Conservation (phyloP, 2,329 filamentous ascomycete species). For the Hypoxylon sp. region DNA sequence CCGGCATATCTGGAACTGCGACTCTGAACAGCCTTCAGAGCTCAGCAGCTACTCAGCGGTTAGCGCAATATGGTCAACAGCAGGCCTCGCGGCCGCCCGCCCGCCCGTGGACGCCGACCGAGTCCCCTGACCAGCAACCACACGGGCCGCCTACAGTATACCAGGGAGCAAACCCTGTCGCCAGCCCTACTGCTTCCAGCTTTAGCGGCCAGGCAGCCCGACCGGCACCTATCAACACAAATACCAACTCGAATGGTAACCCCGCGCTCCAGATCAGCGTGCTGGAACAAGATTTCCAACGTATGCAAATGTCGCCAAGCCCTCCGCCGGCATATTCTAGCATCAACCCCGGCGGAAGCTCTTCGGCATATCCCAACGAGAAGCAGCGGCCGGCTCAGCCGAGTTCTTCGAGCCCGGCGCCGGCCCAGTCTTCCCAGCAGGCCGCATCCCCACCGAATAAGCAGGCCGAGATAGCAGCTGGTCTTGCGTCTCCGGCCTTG, state of each 20-base stretch:
- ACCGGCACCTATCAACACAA: slow-evolving; percentile 43
- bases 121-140: slow-evolving; percentile 82
- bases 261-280: slow-evolving; percentile 67
- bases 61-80: slow-evolving; percentile 76
- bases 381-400: slow-evolving; percentile 66
- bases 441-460: slow-evolving; percentile 47
- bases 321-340: slow-evolving; percentile 96
- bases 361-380: slow-evolving; percentile 77
- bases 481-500: slow-evolving; percentile 56
- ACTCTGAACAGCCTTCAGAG: slow-evolving; percentile 83
- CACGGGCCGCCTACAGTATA: slow-evolving; percentile 93
- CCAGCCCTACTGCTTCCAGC: slow-evolving; percentile 57
- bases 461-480: slow-evolving; percentile 41
- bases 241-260: slow-evolving; percentile 37
- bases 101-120: slow-evolving; percentile 94
- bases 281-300: slow-evolving; percentile 86
- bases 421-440: slow-evolving; percentile 42
- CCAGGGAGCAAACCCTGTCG: slow-evolving; percentile 79
- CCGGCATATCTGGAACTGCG: slow-evolving; percentile 85
- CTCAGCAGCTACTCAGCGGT: slow-evolving; percentile 80
- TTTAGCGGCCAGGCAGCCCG: slow-evolving; percentile 53
- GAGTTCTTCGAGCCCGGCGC: slow-evolving; percentile 39
- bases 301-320: slow-evolving; percentile 79
- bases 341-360: slow-evolving; percentile 60
- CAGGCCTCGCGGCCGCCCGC: slow-evolving; percentile 54